These are phyloP conservation scores for Lactarius hatsudake DNA, from an alignment of 768 basidiomycete species.

Conservation along the genomic window DNA sequence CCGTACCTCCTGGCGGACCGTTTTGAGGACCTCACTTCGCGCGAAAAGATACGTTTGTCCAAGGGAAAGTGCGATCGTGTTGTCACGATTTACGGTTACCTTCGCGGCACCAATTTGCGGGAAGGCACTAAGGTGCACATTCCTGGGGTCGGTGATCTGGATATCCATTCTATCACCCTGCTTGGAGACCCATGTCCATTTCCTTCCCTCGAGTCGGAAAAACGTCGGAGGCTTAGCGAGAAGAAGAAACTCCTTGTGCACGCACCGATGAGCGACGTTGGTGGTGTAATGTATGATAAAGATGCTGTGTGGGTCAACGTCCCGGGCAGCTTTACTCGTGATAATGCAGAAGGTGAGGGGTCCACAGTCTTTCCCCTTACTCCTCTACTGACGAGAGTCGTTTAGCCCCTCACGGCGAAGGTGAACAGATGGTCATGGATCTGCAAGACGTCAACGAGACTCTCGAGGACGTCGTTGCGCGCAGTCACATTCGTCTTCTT, in stretches of 20 bases:
- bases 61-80: constrained; percentile 92
- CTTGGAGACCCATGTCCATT: constrained; percentile 95
- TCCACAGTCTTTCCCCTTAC: not conserved
- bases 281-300: constrained; percentile 96
- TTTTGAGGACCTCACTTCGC: constrained; percentile 89
- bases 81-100: constrained; percentile 91
- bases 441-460: constrained; percentile 84
- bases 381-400: constrained; percentile 3
- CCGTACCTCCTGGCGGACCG: constrained; percentile 95
- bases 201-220: constrained; percentile 88
- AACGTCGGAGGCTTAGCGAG: constrained; percentile 87
- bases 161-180: constrained; percentile 65
- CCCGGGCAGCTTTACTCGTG: constrained; percentile 87
- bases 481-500: constrained; percentile 80
- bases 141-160: constrained; percentile 90
- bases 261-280: constrained; percentile 98
- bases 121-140: constrained; percentile 82
- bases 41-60: constrained; percentile 71
- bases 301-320: constrained; percentile 99
- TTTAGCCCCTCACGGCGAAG: constrained; percentile 81
- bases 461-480: constrained; percentile 77
- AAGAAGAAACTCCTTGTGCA: constrained; percentile 90
- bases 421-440: constrained; percentile 97
- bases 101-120: constrained; percentile 84
- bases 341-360: constrained; percentile 60